Conservation (phyloP, 2,329 filamentous ascomycete species). For the Byssothecium circinans region DNA sequence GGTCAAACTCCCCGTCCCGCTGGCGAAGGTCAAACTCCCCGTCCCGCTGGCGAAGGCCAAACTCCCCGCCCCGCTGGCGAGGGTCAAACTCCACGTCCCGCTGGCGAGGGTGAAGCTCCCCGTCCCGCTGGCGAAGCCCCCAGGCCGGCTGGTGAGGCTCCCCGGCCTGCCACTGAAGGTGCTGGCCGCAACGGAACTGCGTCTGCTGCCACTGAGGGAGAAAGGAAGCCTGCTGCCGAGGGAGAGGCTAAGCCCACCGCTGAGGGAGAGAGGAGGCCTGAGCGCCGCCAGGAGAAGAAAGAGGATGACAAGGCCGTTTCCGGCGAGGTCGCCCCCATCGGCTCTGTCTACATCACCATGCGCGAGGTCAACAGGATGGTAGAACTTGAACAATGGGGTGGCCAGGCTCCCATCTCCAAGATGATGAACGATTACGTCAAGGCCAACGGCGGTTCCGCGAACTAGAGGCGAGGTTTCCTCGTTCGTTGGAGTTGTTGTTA, state of each 20-base stretch:
- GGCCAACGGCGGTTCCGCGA: slow-evolving; percentile 1
- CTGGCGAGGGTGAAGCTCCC: slow-evolving; percentile 4
- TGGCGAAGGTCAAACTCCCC: slow-evolving; percentile 8
- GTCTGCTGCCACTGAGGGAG: slow-evolving; percentile 1
- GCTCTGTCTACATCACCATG: slow-evolving; percentile 39
- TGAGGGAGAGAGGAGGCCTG: slow-evolving; percentile 15
- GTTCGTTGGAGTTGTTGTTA: background rate
- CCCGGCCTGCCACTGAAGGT: slow-evolving; percentile 8
- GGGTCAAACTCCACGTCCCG: background rate
- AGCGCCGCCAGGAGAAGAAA: slow-evolving; percentile 19
- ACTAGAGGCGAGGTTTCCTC: background rate
- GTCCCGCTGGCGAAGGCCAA: slow-evolving; percentile 6
- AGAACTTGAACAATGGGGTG: slow-evolving; percentile 26
- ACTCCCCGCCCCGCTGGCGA: background rate
- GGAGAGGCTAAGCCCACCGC: slow-evolving; percentile 13
- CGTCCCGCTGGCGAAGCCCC: background rate
- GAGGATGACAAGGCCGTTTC: background rate
- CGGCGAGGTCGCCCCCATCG: slow-evolving; percentile 24
- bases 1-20: slow-evolving; percentile 2
- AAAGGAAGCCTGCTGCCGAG: background rate
- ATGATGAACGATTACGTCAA: slow-evolving; percentile 42
- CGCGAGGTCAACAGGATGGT: slow-evolving; percentile 39
- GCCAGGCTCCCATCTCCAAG: slow-evolving; percentile 33
- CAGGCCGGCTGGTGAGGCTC: slow-evolving; percentile 4
- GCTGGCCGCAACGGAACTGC: slow-evolving; percentile 15